Evolutionary conservation across 2,329 filamentous ascomycete genomes (phyloP), one percentile per base, ranked within the genome.

Genomic region (Aspergillus tubingensis): DNA sequence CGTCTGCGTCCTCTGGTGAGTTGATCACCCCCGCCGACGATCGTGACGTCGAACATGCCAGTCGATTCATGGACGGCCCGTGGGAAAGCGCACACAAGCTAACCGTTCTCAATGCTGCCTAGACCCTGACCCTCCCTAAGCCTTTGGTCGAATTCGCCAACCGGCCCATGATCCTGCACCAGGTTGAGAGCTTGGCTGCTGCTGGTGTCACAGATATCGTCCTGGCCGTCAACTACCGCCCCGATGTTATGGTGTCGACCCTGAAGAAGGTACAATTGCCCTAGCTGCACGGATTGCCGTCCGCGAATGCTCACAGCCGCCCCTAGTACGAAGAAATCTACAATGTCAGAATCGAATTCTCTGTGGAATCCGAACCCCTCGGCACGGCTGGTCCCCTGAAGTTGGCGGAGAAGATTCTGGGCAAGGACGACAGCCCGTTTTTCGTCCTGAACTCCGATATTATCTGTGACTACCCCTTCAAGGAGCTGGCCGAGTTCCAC

Each of bases 371-470:
- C 59, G 94, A 99, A 80, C 94, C 94, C 64, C 86, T 99, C 62
- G 94, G 95, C 72, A 99, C 94, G 60, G 94, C 94, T 67, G 94
- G 94, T 59, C 95, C 94, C 64, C 83, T 99, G 69, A 99, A 98
- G 84, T 88, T 99, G 65, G 94, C 94, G 61, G 94, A 97, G 81
- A 86, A 89, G 75, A 92, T 94, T 70, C 86, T 99, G 58, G 90
- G 86, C 76, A 98, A 98, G 82, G 93, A 97, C 76, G 91, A 97
- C 77, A 83, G 86, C 23, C 95, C 95, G 58, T 98, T 98, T 84
- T 98, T 99, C 79, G 95, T 99, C 57, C 88, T 99, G 71, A 99
- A 99, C 85, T 96, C 92, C 57, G 94, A 99, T 75, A 89, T 99
- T 74, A 98, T 96, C 77, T 99, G 94, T 86, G 93, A 98, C 70